phyloP scores from a whole-genome alignment of 2,329 filamentous ascomycete genomes.

The Verruconis gallopava region DNA sequence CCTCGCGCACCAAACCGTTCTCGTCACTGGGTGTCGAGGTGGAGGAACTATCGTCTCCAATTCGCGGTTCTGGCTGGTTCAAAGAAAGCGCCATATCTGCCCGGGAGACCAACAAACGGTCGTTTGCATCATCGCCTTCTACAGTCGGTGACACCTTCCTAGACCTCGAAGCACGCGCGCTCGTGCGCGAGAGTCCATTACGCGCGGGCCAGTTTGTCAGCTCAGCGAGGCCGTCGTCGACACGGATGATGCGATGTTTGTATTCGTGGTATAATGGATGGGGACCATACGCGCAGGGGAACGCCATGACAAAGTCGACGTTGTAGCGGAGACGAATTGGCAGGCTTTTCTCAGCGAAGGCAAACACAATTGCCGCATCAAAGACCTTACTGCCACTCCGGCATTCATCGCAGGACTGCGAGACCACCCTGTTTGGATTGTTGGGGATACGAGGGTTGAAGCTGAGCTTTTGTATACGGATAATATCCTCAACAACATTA shows the following conservation, averaged over 20 bases:
- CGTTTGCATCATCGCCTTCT: background rate
- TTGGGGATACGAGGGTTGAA: constrained; percentile 38
- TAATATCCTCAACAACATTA: constrained; percentile 48
- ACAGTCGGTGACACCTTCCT: background rate
- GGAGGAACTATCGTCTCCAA: constrained; percentile 11
- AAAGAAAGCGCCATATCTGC: background rate
- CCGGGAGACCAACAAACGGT: background rate
- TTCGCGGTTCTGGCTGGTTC: background rate
- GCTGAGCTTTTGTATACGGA: constrained; percentile 55
- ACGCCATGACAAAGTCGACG: constrained; percentile 29
- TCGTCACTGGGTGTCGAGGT: constrained; percentile 11
- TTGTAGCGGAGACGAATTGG: constrained; percentile 26
- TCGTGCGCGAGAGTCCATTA: constrained; percentile 1
- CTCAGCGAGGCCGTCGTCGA: constrained; percentile 49
- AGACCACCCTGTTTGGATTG: no score
- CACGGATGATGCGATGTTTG: constrained; percentile 43
- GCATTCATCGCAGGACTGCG: no score
- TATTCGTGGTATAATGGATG: constrained; percentile 59
- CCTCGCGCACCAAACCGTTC: constrained; percentile 40
- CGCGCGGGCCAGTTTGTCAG: constrained; percentile 7
- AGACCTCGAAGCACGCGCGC: background rate
- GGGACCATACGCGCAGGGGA: constrained; percentile 28
- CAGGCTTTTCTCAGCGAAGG: constrained; percentile 25
- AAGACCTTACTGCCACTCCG: constrained; percentile 14
- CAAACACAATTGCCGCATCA: constrained; percentile 28